Base-by-base conservation (phyloP, 495 filamentous ascomycete species). In the Mytilinidion resinicola region DNA sequence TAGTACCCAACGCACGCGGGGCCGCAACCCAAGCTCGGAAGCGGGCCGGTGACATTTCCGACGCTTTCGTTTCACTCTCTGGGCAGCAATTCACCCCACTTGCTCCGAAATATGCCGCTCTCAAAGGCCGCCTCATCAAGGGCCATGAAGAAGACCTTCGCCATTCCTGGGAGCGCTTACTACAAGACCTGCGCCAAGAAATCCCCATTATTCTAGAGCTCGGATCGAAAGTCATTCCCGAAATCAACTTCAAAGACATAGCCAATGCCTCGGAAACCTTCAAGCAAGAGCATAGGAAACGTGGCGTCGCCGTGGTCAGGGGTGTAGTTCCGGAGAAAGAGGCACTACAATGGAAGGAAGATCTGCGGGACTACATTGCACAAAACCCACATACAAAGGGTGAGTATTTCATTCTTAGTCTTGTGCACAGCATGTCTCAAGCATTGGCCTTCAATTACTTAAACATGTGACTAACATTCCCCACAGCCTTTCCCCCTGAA, bases 51-150 rank as follows among this genome's bases (percentile, higher is more conserved):
- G 85, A 93, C 67, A 95, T 96, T 51, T 90, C 88, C 0, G 87
- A 87, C 57, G 81, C 90, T 6, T 96, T 96, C 56, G 86, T 85
- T 3, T 91, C 87, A 15, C 76, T 96, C 30, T 88, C 87, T 0
- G 87, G 88, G 12, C 76, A 78, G 34, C 71, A 79, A 17, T 76
- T 80, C 4, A 68, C 79, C 41, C 86, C 87, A 4, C 77, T 96
- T 0, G 85, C 87, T 0, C 69, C 80, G 41, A 80, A 89, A 5
- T 96, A 89, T 65, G 82, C 83, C 19, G 76, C 86, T n/a, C 74
- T 93, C n/a, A 96, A 96, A 63, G 65, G 66, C 9, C 67, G 74
- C 3, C 74, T 92, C 2, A 82, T 88, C 17, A 56, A 71, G 9
- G 85, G 84, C 9, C 80, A 82, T 66, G 85, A 89, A 67, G 75